Base-by-base conservation (phyloP, 1,284 basidiomycete genomes). In the Ustilago bromivora region DNA sequence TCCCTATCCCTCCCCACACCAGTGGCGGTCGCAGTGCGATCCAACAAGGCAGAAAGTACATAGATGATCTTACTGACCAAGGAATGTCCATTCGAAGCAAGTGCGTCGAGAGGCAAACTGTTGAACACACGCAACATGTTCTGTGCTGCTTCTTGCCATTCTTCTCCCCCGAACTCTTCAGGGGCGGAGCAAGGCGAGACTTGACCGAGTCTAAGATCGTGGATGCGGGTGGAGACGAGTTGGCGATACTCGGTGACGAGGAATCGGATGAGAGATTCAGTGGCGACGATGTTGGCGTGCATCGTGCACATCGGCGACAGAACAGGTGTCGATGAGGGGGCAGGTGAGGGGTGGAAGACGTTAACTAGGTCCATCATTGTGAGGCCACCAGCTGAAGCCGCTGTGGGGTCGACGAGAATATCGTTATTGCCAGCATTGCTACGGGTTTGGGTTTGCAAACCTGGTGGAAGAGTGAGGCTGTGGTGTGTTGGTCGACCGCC, bases 231-330 rank as follows among this genome's bases (percentile, higher is more conserved):
- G 4, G 41, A 17, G 31, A 79, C 56, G 23, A 79, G 17, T 32
- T 79, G 74, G 43, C 71, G 70, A 36, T 79, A 79, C 40, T 81
- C 79, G 55, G 66, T 68, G 13, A 79, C 57, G 13, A 81, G 56
- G 63, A 81, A 81, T 2, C 79, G 71, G 15, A 78, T 68, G 49
- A 81, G 76, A 15, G 65, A 66, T 54, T 77, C 79, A 36, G 79
- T 81, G 35, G 76, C 60, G 4, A 81, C 68, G 15, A 81, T 74
- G 68, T 81, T 81, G 66, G 79, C 79, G 46, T 79, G 69, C 71
- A 79, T 70, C n/a, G 77, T 81, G 38, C 74, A 79, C 65, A 76
- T 76, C 52, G 74, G 77, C 11, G 73, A 74, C 10, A 81, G 61
- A 4, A 75, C 62, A 10, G 72, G 70, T 9, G 69, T 64, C 2